Conservation (phyloP, 1,284 basidiomycete species). For the Ustilago sp. region DNA sequence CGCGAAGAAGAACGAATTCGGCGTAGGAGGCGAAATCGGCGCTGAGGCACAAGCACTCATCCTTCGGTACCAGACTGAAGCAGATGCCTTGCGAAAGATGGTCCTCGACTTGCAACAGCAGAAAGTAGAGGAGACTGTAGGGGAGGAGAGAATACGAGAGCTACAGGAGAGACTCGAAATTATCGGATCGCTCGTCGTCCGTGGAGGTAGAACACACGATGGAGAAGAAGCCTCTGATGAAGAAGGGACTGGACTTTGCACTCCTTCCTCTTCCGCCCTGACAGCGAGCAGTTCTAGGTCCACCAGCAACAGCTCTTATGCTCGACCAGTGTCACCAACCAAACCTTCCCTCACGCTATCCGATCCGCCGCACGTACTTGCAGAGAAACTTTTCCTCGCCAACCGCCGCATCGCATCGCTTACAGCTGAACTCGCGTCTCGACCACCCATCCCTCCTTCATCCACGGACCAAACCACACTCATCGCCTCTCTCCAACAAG, state of each 20-base stretch:
- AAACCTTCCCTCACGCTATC: constrained; percentile 50
- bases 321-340: constrained; percentile 54
- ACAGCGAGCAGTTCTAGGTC: constrained; percentile 19
- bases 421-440: constrained; percentile 42
- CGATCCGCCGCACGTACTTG: constrained; percentile 56
- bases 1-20: constrained; percentile 91
- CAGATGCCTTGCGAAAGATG: constrained; percentile 56
- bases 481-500: constrained; percentile 50
- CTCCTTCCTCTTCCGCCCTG: background rate
- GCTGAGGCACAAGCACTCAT: constrained; percentile 63
- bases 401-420: constrained; percentile 46
- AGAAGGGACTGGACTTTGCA: constrained; percentile 2
- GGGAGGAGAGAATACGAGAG: constrained; percentile 41
- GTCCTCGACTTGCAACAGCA: constrained; percentile 47
- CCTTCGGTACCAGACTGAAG: constrained; percentile 60
- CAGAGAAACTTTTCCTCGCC: constrained; percentile 62
- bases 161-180: constrained; percentile 60
- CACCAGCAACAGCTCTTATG: constrained; percentile 10
- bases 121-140: constrained; percentile 4
- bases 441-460: constrained; percentile 36
- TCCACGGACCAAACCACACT: constrained; percentile 36
- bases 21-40: constrained; percentile 40
- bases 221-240: constrained; percentile 16
- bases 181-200: constrained; percentile 59
- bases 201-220: constrained; percentile 45